Base-by-base conservation (phyloP, 2,329 filamentous ascomycete genomes). In the Metarhizium guizhouense region DNA sequence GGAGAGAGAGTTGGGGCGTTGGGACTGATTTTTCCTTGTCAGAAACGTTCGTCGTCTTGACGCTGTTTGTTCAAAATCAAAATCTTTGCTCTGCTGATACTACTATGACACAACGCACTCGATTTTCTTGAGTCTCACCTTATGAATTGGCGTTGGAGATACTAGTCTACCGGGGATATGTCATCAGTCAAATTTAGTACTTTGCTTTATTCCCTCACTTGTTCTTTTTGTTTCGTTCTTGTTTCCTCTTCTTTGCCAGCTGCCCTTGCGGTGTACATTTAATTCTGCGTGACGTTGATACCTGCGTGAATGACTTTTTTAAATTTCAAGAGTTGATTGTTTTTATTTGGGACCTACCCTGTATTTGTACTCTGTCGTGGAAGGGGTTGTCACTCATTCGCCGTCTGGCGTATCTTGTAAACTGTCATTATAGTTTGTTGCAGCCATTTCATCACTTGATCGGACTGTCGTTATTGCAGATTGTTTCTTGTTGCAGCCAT, bases 111-210 rank as follows among this genome's bases (percentile, higher is more conserved):
- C 59, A 58, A 63, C 58, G 61, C 60, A 63, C 61, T 59, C 59
- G 58, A 65, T 66, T 65, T 66, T 65, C 61, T 63, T 62, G 59
- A 62, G 63, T 65, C 60, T 64, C 59, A 67, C 67, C 25, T 72
- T 65, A 71, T 68, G 69, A 20, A 71, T 68, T 69, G 70, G 70
- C 70, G 70, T 72, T 72, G 69, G 68, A 71, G 70, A 72, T 70
- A 59, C 65, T 68, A 64, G 67, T 65, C 63, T 60, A 60, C 61
- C 58, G 69, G 68, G 67, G 67, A 66, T 66, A 67, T 67, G 67
- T 67, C 64, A 68, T 68, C 64, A 69, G 68, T 70, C 64, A 65
- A 68, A 67, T 68, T 67, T 62, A 64, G 63, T 63, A 61, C 59
- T 60, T 25, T 65, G 60, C 62, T 58, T 62, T 63, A 53, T 52